phyloP scores from a whole-genome alignment of 2,329 filamentous ascomycete species.

The Stromatinia cepivora region DNA sequence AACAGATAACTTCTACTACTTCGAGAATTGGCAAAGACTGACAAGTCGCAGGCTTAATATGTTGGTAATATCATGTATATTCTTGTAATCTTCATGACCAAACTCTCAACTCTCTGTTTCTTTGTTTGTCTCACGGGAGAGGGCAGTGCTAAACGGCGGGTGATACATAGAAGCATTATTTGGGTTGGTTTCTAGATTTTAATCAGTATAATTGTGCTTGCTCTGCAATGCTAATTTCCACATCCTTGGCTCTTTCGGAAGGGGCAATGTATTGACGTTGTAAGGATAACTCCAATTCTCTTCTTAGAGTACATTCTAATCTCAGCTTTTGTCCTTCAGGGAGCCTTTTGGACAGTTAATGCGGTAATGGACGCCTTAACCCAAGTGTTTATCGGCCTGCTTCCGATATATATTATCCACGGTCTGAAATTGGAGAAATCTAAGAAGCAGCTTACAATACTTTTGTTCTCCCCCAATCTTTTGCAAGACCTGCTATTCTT shows the following conservation, averaged over 20 bases:
- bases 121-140: constrained; percentile 9
- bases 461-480: constrained; percentile 11
- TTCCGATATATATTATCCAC: constrained; percentile 13
- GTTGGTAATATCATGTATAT: constrained; percentile 11
- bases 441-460: constrained; percentile 8
- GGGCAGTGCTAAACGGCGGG: background rate
- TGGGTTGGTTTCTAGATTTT: background rate
- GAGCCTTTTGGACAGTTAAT: constrained; percentile 15
- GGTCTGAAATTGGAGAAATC: background rate
- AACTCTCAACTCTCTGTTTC: constrained; percentile 3
- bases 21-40: background rate
- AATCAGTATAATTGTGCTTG: background rate
- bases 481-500: background rate
- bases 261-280: constrained; percentile 8
- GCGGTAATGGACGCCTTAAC: background rate
- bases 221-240: constrained; percentile 9
- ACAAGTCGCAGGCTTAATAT: constrained; percentile 8
- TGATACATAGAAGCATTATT: background rate
- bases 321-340: background rate
- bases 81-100: background rate
- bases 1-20: background rate
- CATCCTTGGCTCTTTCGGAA: background rate
- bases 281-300: background rate
- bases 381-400: background rate
- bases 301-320: background rate